phyloP scores from a whole-genome alignment of 2,329 filamentous ascomycete species.

The Dendryphion nanum region DNA sequence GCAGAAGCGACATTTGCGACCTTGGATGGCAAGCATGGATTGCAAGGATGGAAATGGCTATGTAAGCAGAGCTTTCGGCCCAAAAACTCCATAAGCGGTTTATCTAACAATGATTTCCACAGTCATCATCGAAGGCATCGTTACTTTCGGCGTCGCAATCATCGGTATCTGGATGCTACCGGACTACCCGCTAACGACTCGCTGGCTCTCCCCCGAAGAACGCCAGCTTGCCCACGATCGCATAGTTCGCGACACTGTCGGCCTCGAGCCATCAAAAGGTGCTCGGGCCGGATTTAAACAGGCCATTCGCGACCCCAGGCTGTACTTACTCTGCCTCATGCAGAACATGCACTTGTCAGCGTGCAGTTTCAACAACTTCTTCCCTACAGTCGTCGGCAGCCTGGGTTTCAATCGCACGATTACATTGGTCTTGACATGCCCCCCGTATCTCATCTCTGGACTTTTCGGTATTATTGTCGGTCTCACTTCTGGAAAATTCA shows the following conservation, averaged over 20 bases:
- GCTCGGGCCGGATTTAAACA: slow-evolving; percentile 50
- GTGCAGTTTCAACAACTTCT: slow-evolving; percentile 50
- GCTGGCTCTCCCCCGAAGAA: slow-evolving; percentile 47
- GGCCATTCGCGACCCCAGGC: slow-evolving; percentile 50
- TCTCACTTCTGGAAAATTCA: slow-evolving; percentile 38
- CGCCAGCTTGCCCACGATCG: slow-evolving; percentile 35
- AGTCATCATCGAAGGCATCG: slow-evolving; percentile 29
- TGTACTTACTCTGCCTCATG: slow-evolving; percentile 56
- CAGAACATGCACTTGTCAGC: slow-evolving; percentile 57
- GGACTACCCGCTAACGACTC: slow-evolving; percentile 34
- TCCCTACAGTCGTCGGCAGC: slow-evolving; percentile 49
- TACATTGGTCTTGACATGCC: slow-evolving; percentile 50
- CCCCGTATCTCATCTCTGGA: slow-evolving; percentile 19
- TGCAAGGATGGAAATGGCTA: slow-evolving; percentile 40
- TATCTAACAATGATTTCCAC: too few species aligned
- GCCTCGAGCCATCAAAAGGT: slow-evolving; percentile 43
- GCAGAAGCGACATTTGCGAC: slow-evolving; percentile 38
- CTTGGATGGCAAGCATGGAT: slow-evolving; percentile 20
- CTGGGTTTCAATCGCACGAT: slow-evolving; percentile 51
- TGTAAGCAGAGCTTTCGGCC: too few species aligned
- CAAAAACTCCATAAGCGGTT: too few species aligned
- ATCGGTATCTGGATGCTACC: slow-evolving; percentile 41
- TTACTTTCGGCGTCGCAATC: slow-evolving; percentile 28
- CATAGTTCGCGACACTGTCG: slow-evolving; percentile 49
- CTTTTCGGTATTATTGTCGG: slow-evolving; percentile 29